A percentile compares a stretch with the other conserved stretches of the same genome.
Conservation (phyloP, 1,284 basidiomycete genomes). For the Austroboletus olivaceoglutinosus region DNA sequence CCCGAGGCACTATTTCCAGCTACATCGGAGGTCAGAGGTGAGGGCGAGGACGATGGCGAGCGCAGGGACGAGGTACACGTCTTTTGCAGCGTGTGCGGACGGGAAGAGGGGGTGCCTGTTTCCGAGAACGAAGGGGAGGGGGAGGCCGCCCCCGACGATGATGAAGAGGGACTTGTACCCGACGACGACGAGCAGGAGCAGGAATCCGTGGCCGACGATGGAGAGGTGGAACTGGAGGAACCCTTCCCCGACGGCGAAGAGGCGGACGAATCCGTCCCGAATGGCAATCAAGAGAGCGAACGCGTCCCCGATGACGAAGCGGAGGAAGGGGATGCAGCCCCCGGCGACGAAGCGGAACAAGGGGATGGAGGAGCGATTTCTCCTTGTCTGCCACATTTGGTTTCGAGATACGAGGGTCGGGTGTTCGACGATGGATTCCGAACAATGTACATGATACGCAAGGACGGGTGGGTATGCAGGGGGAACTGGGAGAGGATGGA, state of each 20-base stretch:
- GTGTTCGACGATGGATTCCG: conserved; percentile 8
- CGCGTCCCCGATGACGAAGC: no score
- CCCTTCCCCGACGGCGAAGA: no score
- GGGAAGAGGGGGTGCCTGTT: background rate
- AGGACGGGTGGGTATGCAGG: conserved; percentile 13
- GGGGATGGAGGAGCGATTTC: no score
- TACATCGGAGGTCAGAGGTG: background rate
- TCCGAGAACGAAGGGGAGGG: background rate
- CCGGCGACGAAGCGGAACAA: no score
- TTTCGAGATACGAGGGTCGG: conserved; percentile 1
- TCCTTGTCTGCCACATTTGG: conserved; percentile 1
- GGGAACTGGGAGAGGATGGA: background rate
- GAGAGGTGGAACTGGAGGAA: no score
- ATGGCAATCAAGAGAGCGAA: no score
- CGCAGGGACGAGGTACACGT: background rate
- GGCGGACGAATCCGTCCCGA: no score
- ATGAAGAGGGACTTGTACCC: no score
- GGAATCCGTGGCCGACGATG: no score
- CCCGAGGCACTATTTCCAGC: background rate
- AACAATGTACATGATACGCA: conserved; percentile 4
- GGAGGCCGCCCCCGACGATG: background rate
- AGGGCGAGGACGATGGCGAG: background rate
- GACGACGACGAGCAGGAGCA: no score
- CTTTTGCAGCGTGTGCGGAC: conserved; percentile 1
- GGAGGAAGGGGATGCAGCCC: no score